These are phyloP conservation scores for Aureobasidium subglaciale DNA, from an alignment of 2,329 filamentous ascomycete genomes.

Conservation along the genomic window DNA sequence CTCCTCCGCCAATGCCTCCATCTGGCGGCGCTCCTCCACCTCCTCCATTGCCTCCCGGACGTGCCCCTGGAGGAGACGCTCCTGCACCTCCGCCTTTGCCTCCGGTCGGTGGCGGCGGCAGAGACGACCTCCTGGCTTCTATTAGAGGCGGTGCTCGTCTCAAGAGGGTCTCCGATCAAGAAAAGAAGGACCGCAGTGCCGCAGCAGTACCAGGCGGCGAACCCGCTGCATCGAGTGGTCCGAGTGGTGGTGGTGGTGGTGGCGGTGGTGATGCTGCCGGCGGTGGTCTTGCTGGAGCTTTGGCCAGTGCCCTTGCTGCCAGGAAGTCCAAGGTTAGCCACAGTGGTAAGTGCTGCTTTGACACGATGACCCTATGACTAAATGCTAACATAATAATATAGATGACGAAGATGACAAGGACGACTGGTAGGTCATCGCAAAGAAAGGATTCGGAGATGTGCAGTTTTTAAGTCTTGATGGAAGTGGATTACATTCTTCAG, in stretches of 20 bases:
- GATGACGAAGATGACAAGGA: conserved; percentile 73
- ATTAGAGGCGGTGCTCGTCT: conserved; percentile 61
- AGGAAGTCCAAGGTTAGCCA: conserved; percentile 91
- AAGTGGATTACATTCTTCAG: no score
- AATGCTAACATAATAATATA: conserved; percentile 35
- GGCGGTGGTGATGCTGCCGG: conserved; percentile 46
- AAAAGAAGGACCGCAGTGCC: conserved; percentile 65
- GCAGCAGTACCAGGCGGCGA: conserved; percentile 52
- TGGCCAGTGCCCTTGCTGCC: conserved; percentile 77
- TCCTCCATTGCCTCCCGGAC: conserved; percentile 38
- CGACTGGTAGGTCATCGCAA: conserved; percentile 50
- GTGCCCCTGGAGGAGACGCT: conserved; percentile 45
- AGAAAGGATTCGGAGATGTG: not conserved
- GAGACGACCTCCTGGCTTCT: conserved; percentile 58
- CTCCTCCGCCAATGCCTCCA: conserved; percentile 23
- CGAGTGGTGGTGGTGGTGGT: conserved; percentile 44
- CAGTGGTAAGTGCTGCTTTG: conserved; percentile 65
- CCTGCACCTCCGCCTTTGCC: conserved; percentile 46
- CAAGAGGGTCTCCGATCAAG: conserved; percentile 64
- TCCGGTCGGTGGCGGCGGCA: conserved; percentile 40
- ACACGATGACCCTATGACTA: conserved; percentile 7
- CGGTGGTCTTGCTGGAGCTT: conserved; percentile 39
- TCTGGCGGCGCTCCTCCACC: conserved; percentile 33
- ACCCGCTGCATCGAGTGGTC: conserved; percentile 47
- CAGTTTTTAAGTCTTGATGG: no score